Evolutionary conservation across 306 rosid species (phyloP).

Genomic region (Fragaria vesca): DNA sequence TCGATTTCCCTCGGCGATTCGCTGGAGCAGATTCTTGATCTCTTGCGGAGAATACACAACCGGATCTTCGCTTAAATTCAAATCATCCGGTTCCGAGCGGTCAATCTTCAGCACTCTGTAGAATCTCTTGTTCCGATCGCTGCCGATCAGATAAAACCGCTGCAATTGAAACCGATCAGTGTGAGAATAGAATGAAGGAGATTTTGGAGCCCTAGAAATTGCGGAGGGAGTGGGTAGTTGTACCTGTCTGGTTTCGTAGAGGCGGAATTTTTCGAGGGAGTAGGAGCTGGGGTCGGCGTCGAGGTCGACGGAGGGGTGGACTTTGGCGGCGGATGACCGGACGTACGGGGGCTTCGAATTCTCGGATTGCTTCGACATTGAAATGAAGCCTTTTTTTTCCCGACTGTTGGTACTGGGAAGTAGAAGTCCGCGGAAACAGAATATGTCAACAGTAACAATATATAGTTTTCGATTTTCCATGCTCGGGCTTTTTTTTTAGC

Average conservation of each 20-base stretch:
- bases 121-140: slow-evolving; percentile 75
- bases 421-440: background rate
- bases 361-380: slow-evolving; percentile 55
- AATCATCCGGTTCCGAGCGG: slow-evolving; percentile 88
- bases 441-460: background rate
- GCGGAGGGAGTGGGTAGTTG: background rate
- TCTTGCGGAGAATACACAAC: slow-evolving; percentile 78
- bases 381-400: background rate
- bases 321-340: slow-evolving; percentile 45
- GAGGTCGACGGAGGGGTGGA: slow-evolving; percentile 66
- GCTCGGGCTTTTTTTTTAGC: too few relatives aligned
- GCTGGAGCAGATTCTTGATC: slow-evolving; percentile 76
- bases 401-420: background rate
- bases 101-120: slow-evolving; percentile 85
- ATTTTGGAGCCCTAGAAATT: background rate
- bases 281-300: slow-evolving; percentile 63
- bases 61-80: slow-evolving; percentile 80
- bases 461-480: too few relatives aligned
- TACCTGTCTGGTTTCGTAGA: slow-evolving; percentile 91
- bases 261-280: slow-evolving; percentile 83
- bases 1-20: slow-evolving; percentile 79
- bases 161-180: slow-evolving; percentile 23
- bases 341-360: slow-evolving; percentile 34
- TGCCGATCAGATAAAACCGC: slow-evolving; percentile 81
- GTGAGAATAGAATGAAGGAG: background rate